phyloP scores from a whole-genome alignment of 495 filamentous ascomycete genomes.

The Neurospora sp. region DNA sequence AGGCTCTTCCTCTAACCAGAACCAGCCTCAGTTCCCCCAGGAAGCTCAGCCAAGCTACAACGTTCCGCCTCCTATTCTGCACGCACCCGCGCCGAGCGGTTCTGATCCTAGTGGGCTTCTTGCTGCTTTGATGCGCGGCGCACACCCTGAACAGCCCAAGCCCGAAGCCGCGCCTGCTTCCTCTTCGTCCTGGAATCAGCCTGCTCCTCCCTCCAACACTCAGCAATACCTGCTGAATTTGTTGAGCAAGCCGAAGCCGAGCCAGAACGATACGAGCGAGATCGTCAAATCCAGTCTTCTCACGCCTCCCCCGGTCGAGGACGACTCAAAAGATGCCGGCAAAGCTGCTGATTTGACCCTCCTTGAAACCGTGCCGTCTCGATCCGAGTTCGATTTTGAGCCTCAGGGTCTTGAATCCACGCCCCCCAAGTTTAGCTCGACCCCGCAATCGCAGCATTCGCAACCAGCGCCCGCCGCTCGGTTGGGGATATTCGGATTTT shows the following conservation, averaged over 20 bases:
- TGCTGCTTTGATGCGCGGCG: slow-evolving; percentile 43
- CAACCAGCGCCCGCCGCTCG: slow-evolving; percentile 20
- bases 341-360: slow-evolving; percentile 18
- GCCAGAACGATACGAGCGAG: slow-evolving; percentile 37
- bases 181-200: slow-evolving; percentile 25
- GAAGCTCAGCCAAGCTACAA: background rate
- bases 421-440: slow-evolving; percentile 26
- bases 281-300: slow-evolving; percentile 28
- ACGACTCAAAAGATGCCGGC: slow-evolving; percentile 10
- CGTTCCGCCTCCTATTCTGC: slow-evolving; percentile 27
- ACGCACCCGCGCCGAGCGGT: slow-evolving; percentile 36
- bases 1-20: slow-evolving; percentile 8
- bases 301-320: slow-evolving; percentile 28
- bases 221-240: slow-evolving; percentile 44
- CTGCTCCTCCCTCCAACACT: slow-evolving; percentile 35
- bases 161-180: slow-evolving; percentile 21
- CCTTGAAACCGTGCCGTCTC: slow-evolving; percentile 17
- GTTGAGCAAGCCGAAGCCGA: slow-evolving; percentile 43
- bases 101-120: slow-evolving; percentile 41
- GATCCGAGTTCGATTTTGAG: slow-evolving; percentile 29
- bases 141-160: slow-evolving; percentile 29
- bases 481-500: slow-evolving; percentile 12
- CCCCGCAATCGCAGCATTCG: slow-evolving; percentile 31
- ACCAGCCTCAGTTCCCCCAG: slow-evolving; percentile 3
- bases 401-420: slow-evolving; percentile 24